Evolutionary conservation across 495 filamentous ascomycete species (phyloP).

Genomic region (Annulohypoxylon nitens): DNA sequence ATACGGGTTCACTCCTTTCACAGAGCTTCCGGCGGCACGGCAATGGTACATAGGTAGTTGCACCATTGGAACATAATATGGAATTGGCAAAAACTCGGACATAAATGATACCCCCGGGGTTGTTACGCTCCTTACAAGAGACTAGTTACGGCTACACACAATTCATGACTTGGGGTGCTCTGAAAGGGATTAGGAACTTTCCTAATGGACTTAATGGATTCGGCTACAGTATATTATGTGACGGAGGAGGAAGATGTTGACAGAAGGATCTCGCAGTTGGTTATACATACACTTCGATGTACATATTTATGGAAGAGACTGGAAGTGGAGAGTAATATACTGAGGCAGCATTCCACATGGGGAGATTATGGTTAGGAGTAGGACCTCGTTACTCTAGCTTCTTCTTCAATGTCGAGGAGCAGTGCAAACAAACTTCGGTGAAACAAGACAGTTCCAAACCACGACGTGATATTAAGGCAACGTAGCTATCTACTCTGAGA

Average conservation of each 20-base stretch:
- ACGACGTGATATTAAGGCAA: neutral
- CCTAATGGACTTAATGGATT: conserved; percentile 29
- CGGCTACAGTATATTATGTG: conserved; percentile 4
- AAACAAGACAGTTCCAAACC: neutral
- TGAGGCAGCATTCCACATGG: neutral
- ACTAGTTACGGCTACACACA: conserved; percentile 13
- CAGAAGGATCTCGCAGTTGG: neutral
- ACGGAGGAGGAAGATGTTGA: neutral
- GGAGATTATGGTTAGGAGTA: neutral
- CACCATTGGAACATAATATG: conserved; percentile 19
- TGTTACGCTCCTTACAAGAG: conserved; percentile 40
- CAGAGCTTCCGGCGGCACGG: conserved; percentile 14
- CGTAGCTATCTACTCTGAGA: no score
- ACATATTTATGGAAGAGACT: conserved; percentile 23
- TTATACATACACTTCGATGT: conserved; percentile 36
- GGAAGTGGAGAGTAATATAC: conserved; percentile 1
- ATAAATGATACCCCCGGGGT: conserved; percentile 31
- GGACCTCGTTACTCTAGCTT: neutral
- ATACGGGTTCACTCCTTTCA: conserved; percentile 23
- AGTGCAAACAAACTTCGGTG: neutral
- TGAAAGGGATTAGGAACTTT: conserved; percentile 14
- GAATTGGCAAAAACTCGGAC: conserved; percentile 4
- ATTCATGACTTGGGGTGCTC: conserved; percentile 20
- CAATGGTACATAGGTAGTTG: conserved; percentile 13
- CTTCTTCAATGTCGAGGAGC: neutral